Evolutionary conservation across 805 yeast species (phyloP).

Genomic region (Metschnikowia santaceciliae): DNA sequence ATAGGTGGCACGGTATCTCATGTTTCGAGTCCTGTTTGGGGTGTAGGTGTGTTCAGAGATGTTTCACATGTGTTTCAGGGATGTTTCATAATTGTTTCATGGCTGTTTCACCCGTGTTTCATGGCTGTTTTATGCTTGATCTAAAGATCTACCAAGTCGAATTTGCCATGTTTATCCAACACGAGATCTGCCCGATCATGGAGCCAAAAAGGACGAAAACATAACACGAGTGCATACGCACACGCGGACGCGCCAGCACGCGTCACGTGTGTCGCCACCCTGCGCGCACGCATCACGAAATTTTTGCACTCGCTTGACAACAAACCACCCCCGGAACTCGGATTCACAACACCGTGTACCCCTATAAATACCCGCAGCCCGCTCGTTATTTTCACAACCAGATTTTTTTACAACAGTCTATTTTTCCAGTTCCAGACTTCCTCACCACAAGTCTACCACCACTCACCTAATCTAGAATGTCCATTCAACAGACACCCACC

Average conservation of each 20-base stretch:
- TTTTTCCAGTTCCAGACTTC: too few species aligned
- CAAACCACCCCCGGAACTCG: slow-evolving; percentile 13
- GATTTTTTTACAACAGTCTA: not conserved
- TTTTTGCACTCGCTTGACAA: slow-evolving; percentile 8
- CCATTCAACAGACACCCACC: slow-evolving; percentile 44
- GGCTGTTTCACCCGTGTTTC: not conserved
- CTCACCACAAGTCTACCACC: too few species aligned
- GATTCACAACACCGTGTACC: slow-evolving; percentile 9
- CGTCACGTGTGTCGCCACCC: slow-evolving; percentile 4
- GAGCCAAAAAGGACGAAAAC: not conserved
- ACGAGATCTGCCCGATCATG: too few species aligned
- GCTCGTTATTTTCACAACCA: not conserved
- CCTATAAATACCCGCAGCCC: slow-evolving; percentile 10
- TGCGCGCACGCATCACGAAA: slow-evolving; percentile 5
- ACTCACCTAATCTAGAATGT: slow-evolving; percentile 7
- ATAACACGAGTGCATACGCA: slow-evolving; percentile 7
- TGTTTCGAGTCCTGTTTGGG: not conserved
- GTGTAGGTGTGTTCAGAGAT: not conserved
- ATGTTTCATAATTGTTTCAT: not conserved
- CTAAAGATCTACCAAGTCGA: too few species aligned
- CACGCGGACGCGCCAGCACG: slow-evolving; percentile 9
- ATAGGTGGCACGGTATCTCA: too few species aligned
- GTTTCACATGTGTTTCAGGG: not conserved
- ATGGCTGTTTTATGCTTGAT: not conserved
- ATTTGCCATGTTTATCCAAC: too few species aligned